Evolutionary conservation across 306 rosid genomes (phyloP).

Genomic region (Fragaria nilgerrensis): DNA sequence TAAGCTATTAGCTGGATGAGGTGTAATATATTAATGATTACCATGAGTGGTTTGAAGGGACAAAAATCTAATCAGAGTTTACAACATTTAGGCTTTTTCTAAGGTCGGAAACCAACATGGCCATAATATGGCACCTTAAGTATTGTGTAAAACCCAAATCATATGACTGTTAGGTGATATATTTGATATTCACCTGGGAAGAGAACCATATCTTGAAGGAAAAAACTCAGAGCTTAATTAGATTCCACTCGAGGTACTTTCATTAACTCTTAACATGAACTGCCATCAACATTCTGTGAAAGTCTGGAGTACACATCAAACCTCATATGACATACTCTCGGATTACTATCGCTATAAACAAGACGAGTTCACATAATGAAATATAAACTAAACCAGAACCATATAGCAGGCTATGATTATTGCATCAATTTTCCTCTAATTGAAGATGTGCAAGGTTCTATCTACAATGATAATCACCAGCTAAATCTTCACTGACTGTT

Average conservation of each 20-base stretch:
- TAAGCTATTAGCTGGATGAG: not conserved
- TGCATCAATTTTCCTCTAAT: too few relatives aligned
- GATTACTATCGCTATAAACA: too few relatives aligned
- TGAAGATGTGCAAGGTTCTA: too few relatives aligned
- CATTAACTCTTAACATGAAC: slow-evolving; percentile 37
- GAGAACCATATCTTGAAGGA: slow-evolving; percentile 79
- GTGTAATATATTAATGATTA: too few relatives aligned
- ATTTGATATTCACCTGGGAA: slow-evolving; percentile 59
- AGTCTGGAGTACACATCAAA: too few relatives aligned
- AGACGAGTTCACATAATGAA: too few relatives aligned
- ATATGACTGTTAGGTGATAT: slow-evolving; percentile 7
- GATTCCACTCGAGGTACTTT: slow-evolving; percentile 88
- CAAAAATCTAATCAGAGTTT: slow-evolving; percentile 39
- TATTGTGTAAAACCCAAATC: slow-evolving; percentile 20
- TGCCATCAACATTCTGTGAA: too few relatives aligned
- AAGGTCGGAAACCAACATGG: slow-evolving; percentile 77
- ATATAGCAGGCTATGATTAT: too few relatives aligned
- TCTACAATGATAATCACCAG: too few relatives aligned
- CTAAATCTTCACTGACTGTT: too few relatives aligned
- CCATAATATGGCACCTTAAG: slow-evolving; percentile 24
- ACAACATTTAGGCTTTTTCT: slow-evolving; percentile 60
- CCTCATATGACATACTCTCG: too few relatives aligned
- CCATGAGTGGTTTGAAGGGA: slow-evolving; percentile 3
- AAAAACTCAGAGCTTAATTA: slow-evolving; percentile 70
- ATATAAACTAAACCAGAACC: too few relatives aligned